A percentile compares a stretch with the other conserved stretches of the same genome.
Evolutionary conservation across 140 eudicot species (phyloP).

Genomic region (Anethum foeniculum): DNA sequence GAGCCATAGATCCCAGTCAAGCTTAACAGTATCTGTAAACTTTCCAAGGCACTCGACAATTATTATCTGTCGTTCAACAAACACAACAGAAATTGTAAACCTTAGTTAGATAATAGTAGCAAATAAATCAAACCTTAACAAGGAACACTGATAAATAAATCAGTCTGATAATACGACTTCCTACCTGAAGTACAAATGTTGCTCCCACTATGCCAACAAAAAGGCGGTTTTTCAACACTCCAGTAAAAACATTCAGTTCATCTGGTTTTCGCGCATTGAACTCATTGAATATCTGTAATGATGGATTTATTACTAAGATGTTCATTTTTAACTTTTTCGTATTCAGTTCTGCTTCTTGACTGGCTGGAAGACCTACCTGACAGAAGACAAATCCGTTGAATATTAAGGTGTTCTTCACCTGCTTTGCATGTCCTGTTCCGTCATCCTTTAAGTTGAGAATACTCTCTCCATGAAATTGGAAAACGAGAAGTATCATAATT

Average conservation of each 20-base stretch:
- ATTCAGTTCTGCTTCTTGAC: background rate
- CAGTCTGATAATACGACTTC: background rate
- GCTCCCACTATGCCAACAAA: constrained; percentile 67
- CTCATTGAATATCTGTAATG: constrained; percentile 75
- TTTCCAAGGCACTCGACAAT: constrained; percentile 75
- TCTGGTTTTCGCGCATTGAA: constrained; percentile 91
- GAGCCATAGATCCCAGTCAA: constrained; percentile 49
- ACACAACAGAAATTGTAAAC: background rate
- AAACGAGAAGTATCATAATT: constrained; percentile 64
- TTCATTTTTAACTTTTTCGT: background rate
- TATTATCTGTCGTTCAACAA: constrained; percentile 33
- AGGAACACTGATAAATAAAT: too few relatives aligned
- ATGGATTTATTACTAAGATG: background rate
- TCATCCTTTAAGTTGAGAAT: constrained; percentile 43
- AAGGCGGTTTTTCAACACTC: constrained; percentile 68
- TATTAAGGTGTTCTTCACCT: constrained; percentile 66
- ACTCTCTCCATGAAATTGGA: constrained; percentile 50
- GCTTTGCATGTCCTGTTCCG: constrained; percentile 37
- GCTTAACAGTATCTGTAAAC: constrained; percentile 63
- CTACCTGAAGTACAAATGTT: constrained; percentile 76
- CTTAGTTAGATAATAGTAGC: background rate
- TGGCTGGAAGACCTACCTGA: constrained; percentile 52
- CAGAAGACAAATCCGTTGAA: constrained; percentile 85
- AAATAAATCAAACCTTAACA: background rate
- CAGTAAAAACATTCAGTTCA: constrained; percentile 55